Evolutionary conservation across 257 asterid genomes (phyloP).

Genomic region (Solanum gandarillasii): DNA sequence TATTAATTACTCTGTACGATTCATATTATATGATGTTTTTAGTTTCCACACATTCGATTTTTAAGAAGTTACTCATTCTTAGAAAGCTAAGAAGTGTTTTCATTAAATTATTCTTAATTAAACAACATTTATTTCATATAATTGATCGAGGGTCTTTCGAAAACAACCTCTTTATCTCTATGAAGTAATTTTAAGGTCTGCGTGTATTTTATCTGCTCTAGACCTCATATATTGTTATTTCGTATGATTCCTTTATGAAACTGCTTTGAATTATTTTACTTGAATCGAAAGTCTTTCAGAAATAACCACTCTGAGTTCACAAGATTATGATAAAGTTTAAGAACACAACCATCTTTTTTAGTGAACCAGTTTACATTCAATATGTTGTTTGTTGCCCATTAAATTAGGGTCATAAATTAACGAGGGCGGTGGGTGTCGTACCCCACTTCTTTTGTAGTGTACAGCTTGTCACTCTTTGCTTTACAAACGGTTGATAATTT

Average conservation of each 20-base stretch:
- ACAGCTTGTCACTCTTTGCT: background rate
- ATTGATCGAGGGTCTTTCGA: background rate
- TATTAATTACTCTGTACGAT: background rate
- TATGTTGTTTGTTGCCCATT: background rate
- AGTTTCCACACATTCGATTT: fast-evolving
- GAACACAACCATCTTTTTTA: background rate
- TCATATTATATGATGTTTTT: background rate
- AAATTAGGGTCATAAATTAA: background rate
- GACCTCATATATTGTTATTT: too few relatives aligned
- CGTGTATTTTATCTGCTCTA: fast-evolving
- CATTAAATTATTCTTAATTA: background rate
- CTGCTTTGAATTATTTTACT: background rate
- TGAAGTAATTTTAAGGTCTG: fast-evolving
- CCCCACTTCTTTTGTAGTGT: background rate
- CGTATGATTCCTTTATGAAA: background rate
- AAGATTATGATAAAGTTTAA: background rate
- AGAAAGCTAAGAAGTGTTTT: background rate
- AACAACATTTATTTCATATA: background rate
- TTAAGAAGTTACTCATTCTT: background rate
- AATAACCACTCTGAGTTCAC: fast-evolving
- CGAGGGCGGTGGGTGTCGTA: background rate
- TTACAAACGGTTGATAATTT: background rate
- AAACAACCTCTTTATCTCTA: fast-evolving
- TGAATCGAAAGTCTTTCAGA: fast-evolving
- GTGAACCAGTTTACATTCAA: background rate